These are phyloP conservation scores for Yarrowia sp. DNA, from an alignment of 805 yeast species.

Conservation along the genomic window DNA sequence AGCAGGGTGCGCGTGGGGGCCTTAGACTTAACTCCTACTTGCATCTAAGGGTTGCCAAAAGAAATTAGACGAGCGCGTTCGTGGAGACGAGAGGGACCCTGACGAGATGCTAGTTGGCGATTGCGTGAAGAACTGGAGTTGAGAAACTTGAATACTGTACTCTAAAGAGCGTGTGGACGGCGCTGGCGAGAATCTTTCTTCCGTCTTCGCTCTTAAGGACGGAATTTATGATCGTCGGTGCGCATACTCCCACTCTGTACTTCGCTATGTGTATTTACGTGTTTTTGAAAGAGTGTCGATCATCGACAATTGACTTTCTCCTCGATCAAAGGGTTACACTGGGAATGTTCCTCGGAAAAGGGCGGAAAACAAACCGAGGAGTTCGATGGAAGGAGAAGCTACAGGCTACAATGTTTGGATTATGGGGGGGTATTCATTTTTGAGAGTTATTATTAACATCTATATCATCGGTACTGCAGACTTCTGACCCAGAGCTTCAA, in stretches of 20 bases:
- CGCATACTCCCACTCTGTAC: neutral
- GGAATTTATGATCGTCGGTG: constrained; percentile 19
- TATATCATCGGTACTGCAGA: constrained; percentile 35
- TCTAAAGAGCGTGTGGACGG: neutral
- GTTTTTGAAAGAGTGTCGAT: constrained; percentile 20
- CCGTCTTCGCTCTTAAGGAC: neutral
- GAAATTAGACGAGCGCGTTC: constrained; percentile 1
- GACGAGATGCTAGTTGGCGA: no score
- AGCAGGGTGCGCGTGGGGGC: constrained; percentile 26
- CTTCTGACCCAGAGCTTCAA: constrained; percentile 32
- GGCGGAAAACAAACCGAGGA: neutral
- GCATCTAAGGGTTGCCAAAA: neutral
- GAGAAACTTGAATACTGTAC: no score
- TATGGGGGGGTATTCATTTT: neutral
- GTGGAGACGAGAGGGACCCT: neutral
- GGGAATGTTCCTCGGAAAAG: constrained; percentile 1
- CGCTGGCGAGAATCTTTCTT: neutral
- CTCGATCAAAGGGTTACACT: neutral
- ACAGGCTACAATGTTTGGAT: neutral
- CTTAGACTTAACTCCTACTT: neutral
- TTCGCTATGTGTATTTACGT: neutral
- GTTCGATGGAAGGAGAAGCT: neutral
- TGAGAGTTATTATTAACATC: constrained; percentile 36
- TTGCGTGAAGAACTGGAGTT: no score
- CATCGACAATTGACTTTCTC: constrained; percentile 2